These are phyloP conservation scores for Phytophthora kernoviae DNA, from an alignment of 352 stramenopile species.

Conservation along the genomic window DNA sequence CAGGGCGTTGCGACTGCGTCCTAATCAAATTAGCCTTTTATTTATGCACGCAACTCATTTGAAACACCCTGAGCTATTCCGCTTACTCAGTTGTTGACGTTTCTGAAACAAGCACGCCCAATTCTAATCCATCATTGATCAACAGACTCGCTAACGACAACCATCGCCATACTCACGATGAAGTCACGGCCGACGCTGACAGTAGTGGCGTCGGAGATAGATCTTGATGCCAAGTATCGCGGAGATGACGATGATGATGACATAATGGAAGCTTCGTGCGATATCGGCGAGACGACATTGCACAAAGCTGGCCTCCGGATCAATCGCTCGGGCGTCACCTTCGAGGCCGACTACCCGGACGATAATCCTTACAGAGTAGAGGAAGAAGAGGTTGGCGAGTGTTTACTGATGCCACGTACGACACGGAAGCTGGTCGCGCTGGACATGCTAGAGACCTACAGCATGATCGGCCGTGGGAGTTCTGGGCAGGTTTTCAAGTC, in stretches of 20 bases:
- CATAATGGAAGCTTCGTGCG: constrained; percentile 65
- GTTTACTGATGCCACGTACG: constrained; percentile 4
- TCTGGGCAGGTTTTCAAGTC: constrained; percentile 71
- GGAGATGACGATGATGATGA: constrained; percentile 37
- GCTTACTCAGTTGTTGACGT: neutral
- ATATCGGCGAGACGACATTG: constrained; percentile 77
- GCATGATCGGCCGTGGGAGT: constrained; percentile 63
- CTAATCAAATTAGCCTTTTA: neutral
- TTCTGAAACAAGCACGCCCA: neutral
- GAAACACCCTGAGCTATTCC: neutral
- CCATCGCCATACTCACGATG: constrained; percentile 9
- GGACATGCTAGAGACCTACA: constrained; percentile 56
- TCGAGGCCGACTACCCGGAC: constrained; percentile 28
- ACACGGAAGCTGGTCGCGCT: constrained; percentile 42
- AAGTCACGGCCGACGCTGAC: constrained; percentile 21
- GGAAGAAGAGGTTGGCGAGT: constrained; percentile 23
- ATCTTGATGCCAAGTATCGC: constrained; percentile 21
- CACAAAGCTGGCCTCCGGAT: constrained; percentile 71
- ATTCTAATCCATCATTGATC: neutral
- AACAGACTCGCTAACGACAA: neutral
- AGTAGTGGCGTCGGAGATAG: constrained; percentile 19
- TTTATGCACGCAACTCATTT: neutral
- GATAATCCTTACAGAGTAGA: constrained; percentile 23
- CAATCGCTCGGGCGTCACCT: constrained; percentile 68
- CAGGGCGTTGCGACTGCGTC: neutral